These are phyloP conservation scores for Botrytis fragariae DNA, from an alignment of 2,329 filamentous ascomycete genomes.

Conservation along the genomic window DNA sequence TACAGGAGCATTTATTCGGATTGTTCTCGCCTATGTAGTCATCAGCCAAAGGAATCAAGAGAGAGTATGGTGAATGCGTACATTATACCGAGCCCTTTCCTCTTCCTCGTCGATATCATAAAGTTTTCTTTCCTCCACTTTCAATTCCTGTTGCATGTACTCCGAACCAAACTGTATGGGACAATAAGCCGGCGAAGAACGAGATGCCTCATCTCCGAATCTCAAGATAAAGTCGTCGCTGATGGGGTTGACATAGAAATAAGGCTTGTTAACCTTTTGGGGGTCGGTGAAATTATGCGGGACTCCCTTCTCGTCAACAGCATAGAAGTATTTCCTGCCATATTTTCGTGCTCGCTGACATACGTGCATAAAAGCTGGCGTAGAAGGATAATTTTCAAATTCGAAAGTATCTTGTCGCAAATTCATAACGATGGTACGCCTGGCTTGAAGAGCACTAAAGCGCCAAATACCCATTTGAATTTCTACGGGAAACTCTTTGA, in stretches of 20 bases:
- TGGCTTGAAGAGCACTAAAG: background rate
- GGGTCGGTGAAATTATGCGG: background rate
- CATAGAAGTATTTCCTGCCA: background rate
- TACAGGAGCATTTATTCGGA: background rate
- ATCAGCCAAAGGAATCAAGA: background rate
- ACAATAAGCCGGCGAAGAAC: background rate
- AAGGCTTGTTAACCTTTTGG: background rate
- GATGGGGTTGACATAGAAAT: background rate
- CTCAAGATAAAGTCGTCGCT: conserved; percentile 8
- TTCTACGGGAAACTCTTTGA: background rate
- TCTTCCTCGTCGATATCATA: accelerated
- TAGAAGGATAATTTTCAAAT: background rate
- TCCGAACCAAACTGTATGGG: background rate
- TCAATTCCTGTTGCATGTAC: background rate
- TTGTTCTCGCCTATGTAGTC: background rate
- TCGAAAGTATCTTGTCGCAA: background rate
- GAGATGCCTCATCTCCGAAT: background rate
- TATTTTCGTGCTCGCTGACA: background rate
- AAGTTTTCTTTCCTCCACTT: background rate
- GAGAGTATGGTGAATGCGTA: background rate
- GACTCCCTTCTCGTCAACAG: background rate
- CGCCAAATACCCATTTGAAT: background rate
- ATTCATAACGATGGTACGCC: background rate
- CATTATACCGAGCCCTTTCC: accelerated
- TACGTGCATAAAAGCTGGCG: conserved; percentile 8